Evolutionary conservation across 2,329 filamentous ascomycete species (phyloP).

Genomic region (Biscogniauxia marginata): DNA sequence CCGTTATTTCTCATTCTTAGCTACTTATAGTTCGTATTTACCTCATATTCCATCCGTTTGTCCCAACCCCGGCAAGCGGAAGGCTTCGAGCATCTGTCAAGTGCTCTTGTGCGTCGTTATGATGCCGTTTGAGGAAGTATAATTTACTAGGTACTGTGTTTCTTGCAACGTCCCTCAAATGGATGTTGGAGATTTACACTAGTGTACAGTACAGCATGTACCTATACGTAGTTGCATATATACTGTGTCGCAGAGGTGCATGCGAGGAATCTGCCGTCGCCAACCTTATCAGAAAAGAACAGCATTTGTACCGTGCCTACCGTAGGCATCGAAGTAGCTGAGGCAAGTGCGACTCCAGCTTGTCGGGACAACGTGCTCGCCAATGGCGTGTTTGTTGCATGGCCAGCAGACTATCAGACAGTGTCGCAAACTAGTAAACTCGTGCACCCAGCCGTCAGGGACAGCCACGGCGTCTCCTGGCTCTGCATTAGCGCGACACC

Average conservation of each 20-base stretch:
- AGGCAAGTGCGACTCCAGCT: neutral
- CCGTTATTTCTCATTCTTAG: no score
- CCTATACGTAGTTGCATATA: no score
- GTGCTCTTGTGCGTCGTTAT: neutral
- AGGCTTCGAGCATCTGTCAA: no score
- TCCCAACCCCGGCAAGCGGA: no score
- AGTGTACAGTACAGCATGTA: neutral
- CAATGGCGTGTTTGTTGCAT: neutral
- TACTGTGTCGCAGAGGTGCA: neutral
- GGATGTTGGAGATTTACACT: neutral
- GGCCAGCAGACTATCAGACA: neutral
- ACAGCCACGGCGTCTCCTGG: conserved; percentile 7
- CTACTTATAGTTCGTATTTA: no score
- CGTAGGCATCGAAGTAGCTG: no score
- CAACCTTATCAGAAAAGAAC: no score
- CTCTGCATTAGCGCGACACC: conserved; percentile 19
- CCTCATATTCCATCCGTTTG: no score
- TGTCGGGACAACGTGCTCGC: neutral
- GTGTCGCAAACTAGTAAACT: neutral
- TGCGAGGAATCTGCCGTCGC: neutral
- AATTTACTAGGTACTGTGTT: neutral
- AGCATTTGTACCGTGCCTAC: neutral
- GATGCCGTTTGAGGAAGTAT: neutral
- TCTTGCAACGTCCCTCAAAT: no score
- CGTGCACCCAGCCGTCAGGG: neutral